Evolutionary conservation across 2,329 filamentous ascomycete genomes (phyloP), one percentile per base, ranked within the genome.

Genomic region (Exophiala lecanii-corni): DNA sequence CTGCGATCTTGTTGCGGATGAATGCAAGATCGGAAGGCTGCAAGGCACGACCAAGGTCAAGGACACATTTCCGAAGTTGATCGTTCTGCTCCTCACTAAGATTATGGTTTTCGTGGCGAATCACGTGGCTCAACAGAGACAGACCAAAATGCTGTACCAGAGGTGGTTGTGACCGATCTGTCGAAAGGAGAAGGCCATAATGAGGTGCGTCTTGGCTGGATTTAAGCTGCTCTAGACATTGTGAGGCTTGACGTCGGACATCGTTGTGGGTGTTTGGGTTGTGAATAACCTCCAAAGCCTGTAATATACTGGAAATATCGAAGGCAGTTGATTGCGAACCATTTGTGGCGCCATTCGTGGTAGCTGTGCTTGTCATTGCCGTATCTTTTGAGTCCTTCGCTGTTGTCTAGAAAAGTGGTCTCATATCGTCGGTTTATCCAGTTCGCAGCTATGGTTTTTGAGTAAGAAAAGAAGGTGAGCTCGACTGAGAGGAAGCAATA

Each of bases 91-190:
- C 78, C 19, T 74, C 65, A 15, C 74, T 78, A 59, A 89, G 89
- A 36, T 83, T 78, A 25, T 81, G 76, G 79, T 89, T 95, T 55
- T 79, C 81, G 66, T 94, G 89, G 55, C 83, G 86, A 62, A 97
- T 84, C 34, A 87, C 82, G 65, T 94, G 84, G 59, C 96, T 91
- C 54, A 98, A 78, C 43, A 98, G 75, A 19, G 89, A 94, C 21
- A 98, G 76, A 44, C 89, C 92, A 64, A 94, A 98, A 68, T 97
- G 89, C 56, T 92, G 84, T 43, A 97, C 85, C 41, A 92, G 78
- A 30, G 87, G 79, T 41, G 86, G 77, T 61, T 94, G 87, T 26
- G 75, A 71, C 58, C 74, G 76, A 64, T 92, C 82, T 54, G 79
- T 79, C 33, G 89, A 89, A 47, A 98, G 78, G 17, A 77, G 76